Evolutionary conservation across 1,284 basidiomycete genomes (phyloP).

Genomic region (Cryptococcus jaspeensis): DNA sequence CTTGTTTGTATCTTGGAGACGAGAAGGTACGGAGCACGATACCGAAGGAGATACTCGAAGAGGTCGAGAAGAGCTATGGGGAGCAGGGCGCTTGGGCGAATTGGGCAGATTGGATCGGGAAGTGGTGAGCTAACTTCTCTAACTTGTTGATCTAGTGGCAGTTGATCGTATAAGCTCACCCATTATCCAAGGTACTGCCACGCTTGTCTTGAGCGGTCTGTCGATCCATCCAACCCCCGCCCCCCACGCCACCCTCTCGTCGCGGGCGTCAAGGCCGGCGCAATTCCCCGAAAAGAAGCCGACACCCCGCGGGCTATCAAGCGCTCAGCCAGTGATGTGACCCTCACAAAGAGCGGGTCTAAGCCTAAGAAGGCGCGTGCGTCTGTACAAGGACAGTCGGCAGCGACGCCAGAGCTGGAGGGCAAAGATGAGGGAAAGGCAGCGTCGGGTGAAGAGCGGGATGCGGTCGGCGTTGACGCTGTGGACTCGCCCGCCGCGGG

Average conservation of each 20-base stretch:
- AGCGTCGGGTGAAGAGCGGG: background rate
- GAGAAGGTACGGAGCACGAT: constrained; percentile 19
- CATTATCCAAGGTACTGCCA: constrained; percentile 33
- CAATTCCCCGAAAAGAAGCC: constrained; percentile 6
- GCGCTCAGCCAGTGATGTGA: constrained; percentile 5
- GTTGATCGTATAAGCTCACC: background rate
- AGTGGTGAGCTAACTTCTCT: constrained; percentile 35
- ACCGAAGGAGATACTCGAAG: constrained; percentile 26
- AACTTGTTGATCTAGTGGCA: background rate
- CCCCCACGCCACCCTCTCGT: constrained; percentile 30
- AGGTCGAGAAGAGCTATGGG: constrained; percentile 18
- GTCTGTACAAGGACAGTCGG: background rate
- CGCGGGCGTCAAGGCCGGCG: constrained; percentile 29
- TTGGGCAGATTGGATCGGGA: constrained; percentile 41
- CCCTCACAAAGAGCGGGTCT: background rate
- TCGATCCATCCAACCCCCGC: constrained; percentile 26
- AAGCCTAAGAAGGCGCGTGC: constrained; percentile 5
- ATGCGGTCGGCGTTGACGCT: background rate
- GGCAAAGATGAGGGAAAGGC: no score
- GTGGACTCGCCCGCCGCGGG: background rate
- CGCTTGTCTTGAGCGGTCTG: constrained; percentile 28
- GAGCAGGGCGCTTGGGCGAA: constrained; percentile 34
- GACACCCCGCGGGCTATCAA: constrained; percentile 1
- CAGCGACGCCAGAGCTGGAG: background rate
- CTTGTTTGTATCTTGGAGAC: constrained; percentile 30